Evolutionary conservation across 2,329 filamentous ascomycete genomes (phyloP).

Genomic region (Chaetomiaceae sp.): DNA sequence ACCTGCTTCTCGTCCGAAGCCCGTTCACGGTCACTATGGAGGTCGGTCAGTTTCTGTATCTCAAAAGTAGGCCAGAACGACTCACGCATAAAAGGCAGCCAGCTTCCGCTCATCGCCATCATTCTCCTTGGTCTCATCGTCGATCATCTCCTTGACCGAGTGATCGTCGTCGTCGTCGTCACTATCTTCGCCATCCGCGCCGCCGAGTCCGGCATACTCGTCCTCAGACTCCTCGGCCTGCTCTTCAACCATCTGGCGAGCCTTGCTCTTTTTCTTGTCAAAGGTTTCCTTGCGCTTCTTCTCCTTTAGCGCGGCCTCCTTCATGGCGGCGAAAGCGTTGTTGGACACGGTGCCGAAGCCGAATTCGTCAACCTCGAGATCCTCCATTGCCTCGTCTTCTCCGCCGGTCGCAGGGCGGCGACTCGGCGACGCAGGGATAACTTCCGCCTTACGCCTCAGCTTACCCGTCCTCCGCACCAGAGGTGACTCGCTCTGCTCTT

Average conservation of each 20-base stretch:
- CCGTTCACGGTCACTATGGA: constrained; percentile 67
- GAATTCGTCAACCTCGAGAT: constrained; percentile 33
- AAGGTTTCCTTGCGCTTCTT: constrained; percentile 57
- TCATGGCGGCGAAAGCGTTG: constrained; percentile 66
- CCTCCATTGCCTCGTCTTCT: constrained; percentile 34
- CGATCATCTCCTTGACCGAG: constrained; percentile 81
- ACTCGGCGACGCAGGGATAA: constrained; percentile 17
- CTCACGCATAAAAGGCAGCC: constrained; percentile 85
- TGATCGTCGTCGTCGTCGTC: constrained; percentile 65
- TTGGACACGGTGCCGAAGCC: constrained; percentile 32
- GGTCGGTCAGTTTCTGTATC: constrained; percentile 2
- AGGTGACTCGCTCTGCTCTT: constrained; percentile 57
- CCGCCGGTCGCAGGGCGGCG: constrained; percentile 30
- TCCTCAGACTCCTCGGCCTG: constrained; percentile 97
- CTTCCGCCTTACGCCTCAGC: constrained; percentile 37
- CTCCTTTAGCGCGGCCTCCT: constrained; percentile 55
- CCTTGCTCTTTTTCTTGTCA: constrained; percentile 81
- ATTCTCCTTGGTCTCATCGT: constrained; percentile 71
- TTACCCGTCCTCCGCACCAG: constrained; percentile 57
- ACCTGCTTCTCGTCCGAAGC: constrained; percentile 80
- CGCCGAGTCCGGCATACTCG: constrained; percentile 92
- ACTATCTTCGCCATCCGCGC: constrained; percentile 80
- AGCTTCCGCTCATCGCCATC: constrained; percentile 75
- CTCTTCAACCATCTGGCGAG: constrained; percentile 82
- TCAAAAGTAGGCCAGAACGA: constrained; percentile 25